Base-by-base conservation (phyloP, 108 stramenopile species). In the Nitzschia sp. region DNA sequence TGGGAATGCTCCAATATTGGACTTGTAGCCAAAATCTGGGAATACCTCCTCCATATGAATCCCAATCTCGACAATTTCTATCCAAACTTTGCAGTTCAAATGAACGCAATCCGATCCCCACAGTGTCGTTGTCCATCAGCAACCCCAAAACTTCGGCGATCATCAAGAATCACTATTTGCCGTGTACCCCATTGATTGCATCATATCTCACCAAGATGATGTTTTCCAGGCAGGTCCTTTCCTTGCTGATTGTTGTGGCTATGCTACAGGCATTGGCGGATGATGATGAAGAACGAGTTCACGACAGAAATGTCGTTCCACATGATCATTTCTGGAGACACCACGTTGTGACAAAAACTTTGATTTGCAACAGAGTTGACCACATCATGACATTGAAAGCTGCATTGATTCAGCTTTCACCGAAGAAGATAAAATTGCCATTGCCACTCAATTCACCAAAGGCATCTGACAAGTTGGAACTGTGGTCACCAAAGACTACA, bases 241-340 rank as follows among this genome's bases (percentile, higher is more conserved):
- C 38, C 38, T 13, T 42, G 6, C 38, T 42, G 13, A 42, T 13
- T 9, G 38, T 42, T 13, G 9, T 42, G 13, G 6, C 38, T 13
- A 51, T 51, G 49, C 49, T 5, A 61, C 29, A 32, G 38, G 19
- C 34, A 2, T 21, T 27, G 1, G 34, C 5, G 0, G 48, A 32
- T 29, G 48, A 51, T 29, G 48, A 65, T 28, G 64, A 65, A 26
- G 58, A 36, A 59, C 42, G 18, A 28, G 59, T 46, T 30, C 29
- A 59, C 29, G 53, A 64, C 27, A 46, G 53, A 31, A 46, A 45
- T 45, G 42, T 62, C 1, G 61, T 36, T 1, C 33, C 46, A 26
- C 77, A 66, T 21, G 66, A 78, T 67, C 59, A 70, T 3, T 78
- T 78, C 42, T 78, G 77, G 77, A 66, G 70, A 48, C 70, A 66